phyloP scores from a whole-genome alignment of 2,329 filamentous ascomycete genomes.

The Canariomyces notabilis region DNA sequence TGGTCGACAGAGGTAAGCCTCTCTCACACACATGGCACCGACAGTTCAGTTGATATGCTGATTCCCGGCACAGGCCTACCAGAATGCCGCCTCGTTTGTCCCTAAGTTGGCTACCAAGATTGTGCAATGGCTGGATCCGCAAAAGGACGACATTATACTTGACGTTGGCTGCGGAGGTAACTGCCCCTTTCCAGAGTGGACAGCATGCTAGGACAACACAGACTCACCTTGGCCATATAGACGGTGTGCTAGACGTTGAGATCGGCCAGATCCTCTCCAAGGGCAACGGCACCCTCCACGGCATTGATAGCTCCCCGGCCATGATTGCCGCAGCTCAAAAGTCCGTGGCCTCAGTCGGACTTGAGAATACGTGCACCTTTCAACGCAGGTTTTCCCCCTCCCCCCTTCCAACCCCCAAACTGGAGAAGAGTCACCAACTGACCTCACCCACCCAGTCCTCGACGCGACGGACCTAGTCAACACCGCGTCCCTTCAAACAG shows the following conservation, averaged over 20 bases:
- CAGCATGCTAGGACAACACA: background rate
- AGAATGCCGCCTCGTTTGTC: constrained; percentile 58
- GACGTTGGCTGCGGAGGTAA: constrained; percentile 61
- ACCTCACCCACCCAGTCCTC: constrained; percentile 33
- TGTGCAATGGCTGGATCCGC: constrained; percentile 52
- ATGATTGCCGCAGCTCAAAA: constrained; percentile 53
- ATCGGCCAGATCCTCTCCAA: constrained; percentile 43
- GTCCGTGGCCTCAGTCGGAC: constrained; percentile 32
- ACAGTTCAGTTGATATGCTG: background rate
- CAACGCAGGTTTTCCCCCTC: constrained; percentile 34
- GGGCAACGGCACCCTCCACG: constrained; percentile 47
- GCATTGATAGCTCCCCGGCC: constrained; percentile 52
- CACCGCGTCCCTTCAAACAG: constrained; percentile 33
- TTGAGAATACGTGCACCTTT: constrained; percentile 37
- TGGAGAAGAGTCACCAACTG: background rate
- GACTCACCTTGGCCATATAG: constrained; percentile 29
- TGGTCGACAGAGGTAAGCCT: constrained; percentile 37
- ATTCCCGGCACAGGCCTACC: constrained; percentile 45
- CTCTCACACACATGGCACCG: background rate
- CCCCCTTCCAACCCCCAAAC: background rate
- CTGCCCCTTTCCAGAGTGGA: constrained; percentile 15
- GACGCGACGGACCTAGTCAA: constrained; percentile 40
- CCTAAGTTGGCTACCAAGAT: constrained; percentile 57
- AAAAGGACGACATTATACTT: constrained; percentile 53
- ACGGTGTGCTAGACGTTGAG: constrained; percentile 54